These are phyloP conservation scores for Trichoderma simmonsii DNA, from an alignment of 2,329 filamentous ascomycete genomes.

Conservation along the genomic window DNA sequence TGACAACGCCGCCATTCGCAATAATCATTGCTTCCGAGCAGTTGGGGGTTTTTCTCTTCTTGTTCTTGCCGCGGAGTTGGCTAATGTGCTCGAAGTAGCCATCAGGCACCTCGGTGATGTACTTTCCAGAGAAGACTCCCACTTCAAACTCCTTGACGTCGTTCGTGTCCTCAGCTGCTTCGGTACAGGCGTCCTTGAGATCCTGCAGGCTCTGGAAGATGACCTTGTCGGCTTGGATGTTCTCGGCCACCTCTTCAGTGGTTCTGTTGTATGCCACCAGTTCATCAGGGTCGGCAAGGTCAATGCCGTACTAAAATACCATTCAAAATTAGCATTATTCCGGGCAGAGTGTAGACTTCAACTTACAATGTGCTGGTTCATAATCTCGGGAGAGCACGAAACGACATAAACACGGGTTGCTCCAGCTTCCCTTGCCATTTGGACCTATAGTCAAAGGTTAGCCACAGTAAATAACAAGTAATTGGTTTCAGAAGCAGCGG, in stretches of 20 bases:
- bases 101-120: conserved; percentile 74
- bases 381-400: conserved; percentile 78
- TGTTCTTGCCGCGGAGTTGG: conserved; percentile 58
- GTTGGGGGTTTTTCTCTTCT: conserved; percentile 42
- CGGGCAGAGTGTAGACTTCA: neutral
- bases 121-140: conserved; percentile 86
- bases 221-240: conserved; percentile 50
- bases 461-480: neutral
- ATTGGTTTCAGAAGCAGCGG: neutral
- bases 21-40: conserved; percentile 14
- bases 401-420: conserved; percentile 81
- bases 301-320: conserved; percentile 42
- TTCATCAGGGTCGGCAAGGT: conserved; percentile 42
- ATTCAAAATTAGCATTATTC: conserved; percentile 1
- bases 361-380: conserved; percentile 80
- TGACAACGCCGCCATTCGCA: conserved; percentile 51
- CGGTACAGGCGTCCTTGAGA: conserved; percentile 73
- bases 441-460: conserved; percentile 24
- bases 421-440: conserved; percentile 79
- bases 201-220: conserved; percentile 63
- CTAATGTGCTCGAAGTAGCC: conserved; percentile 82
- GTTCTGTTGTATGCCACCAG: conserved; percentile 43
- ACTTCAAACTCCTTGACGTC: conserved; percentile 71
- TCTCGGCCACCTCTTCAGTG: conserved; percentile 37
- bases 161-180: conserved; percentile 59